These are phyloP conservation scores for Cephaloascus albidus DNA, from an alignment of 805 yeast species.

Conservation along the genomic window DNA sequence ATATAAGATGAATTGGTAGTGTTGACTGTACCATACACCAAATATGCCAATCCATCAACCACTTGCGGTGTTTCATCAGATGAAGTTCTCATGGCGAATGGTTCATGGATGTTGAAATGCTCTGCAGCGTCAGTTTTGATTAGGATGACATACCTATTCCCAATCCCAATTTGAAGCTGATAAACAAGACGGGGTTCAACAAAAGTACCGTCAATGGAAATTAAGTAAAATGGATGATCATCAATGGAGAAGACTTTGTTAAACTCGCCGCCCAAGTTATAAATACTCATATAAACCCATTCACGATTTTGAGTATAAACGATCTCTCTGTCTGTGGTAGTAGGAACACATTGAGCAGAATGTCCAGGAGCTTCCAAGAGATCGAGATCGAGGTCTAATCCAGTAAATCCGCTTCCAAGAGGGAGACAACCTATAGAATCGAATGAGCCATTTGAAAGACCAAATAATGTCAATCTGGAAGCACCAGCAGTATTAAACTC, in stretches of 20 bases:
- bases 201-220: conserved; percentile 24
- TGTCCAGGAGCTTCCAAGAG: conserved; percentile 16
- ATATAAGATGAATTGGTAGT: neutral
- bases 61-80: conserved; percentile 17
- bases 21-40: conserved; percentile 11
- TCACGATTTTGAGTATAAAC: conserved; percentile 10
- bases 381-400: conserved; percentile 7
- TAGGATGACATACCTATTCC: conserved; percentile 16
- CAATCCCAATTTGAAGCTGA: conserved; percentile 20
- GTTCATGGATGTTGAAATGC: conserved; percentile 8
- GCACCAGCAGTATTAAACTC: conserved; percentile 7
- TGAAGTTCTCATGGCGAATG: conserved; percentile 17
- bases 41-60: conserved; percentile 15
- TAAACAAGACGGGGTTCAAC: conserved; percentile 14
- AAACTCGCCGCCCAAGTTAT: conserved; percentile 23
- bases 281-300: conserved; percentile 17
- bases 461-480: conserved; percentile 3
- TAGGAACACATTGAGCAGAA: conserved; percentile 11
- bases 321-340: conserved; percentile 8
- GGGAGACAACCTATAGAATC: conserved; percentile 14
- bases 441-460: conserved; percentile 2
- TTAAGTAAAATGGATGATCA: conserved; percentile 16
- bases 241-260: conserved; percentile 22
- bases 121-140: conserved; percentile 11
- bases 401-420: conserved; percentile 7